Base-by-base conservation (phyloP, 2,329 filamentous ascomycete species). In the Colletotrichum coccodes region DNA sequence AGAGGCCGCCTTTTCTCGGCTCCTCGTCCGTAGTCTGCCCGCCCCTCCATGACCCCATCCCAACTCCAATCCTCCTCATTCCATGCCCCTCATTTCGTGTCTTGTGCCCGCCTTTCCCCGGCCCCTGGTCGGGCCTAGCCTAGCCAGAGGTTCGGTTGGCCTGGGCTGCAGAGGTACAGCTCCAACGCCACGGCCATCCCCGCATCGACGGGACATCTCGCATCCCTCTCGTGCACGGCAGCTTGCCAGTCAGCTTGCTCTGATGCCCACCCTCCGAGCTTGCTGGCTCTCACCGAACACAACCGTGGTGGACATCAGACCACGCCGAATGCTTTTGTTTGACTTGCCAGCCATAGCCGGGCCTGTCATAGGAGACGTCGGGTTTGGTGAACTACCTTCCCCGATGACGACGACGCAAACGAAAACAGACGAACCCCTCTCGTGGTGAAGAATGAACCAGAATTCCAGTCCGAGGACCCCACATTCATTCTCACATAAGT, bases 311-410 rank as follows among this genome's bases (percentile, higher is more conserved):
- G 56, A 32, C 34, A 60, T 60, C 61, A 66, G 49, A 34, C 66
- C 49, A 66, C 54, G 40, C 56, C 56, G 26, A 38, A 57, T 21
- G 28, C 28, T 47, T 30, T 6, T 42, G 50, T 60, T 8, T 58
- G 61, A 69, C 66, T 66, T 44, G 66, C 56, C 42, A 60, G 66
- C 7, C 61, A 60, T 66, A 69, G 66, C 66, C 66, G 66, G 61
- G n/a, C 36, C 42, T 49, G 40, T 60, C 56, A 60, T 26, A n/a
- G 50, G 3, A 28, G 21, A 34, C 21, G 50, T 38, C 26, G 28
- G 56, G 21, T 58, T 26, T 26, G 40, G 23, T 42, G 14, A 40
- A 21, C 38, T 54, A n/a, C 60, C 60, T 59, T 59, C 36, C 23
- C 30, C 2, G 30, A 64, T 60, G 65, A 68, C 26, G 53, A 28